Conservation (phyloP, 202 grass and related monocot genomes). For the Bolboschoenoplectus hybrid region DNA sequence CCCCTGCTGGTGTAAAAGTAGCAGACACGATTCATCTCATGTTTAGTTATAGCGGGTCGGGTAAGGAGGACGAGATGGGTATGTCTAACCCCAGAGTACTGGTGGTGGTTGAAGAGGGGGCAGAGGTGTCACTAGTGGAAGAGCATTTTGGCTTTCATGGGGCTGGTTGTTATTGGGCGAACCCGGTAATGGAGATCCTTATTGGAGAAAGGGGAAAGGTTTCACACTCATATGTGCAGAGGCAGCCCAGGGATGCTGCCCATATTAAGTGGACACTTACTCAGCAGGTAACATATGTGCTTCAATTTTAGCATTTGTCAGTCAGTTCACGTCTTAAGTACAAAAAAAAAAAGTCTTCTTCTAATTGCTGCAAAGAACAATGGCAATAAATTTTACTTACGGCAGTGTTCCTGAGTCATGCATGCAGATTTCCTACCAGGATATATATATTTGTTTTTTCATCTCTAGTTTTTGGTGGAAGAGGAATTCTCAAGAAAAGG, state of each 20-base stretch:
- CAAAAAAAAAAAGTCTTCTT: not conserved
- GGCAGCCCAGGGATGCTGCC: constrained; percentile 60
- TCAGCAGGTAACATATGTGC: constrained; percentile 50
- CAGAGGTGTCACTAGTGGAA: constrained; percentile 74
- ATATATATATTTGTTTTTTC: not conserved
- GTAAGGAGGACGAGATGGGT: constrained; percentile 44
- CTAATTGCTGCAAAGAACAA: not conserved
- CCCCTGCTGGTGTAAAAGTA: constrained; percentile 51
- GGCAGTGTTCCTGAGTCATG: not conserved
- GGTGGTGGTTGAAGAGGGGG: constrained; percentile 72
- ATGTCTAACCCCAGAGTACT: constrained; percentile 93
- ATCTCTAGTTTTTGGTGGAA: constrained; percentile 10
- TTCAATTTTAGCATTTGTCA: not conserved
- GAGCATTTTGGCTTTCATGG: constrained; percentile 63
- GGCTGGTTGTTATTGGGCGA: constrained; percentile 81
- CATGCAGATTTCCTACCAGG: not conserved
- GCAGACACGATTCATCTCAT: constrained; percentile 64
- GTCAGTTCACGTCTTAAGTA: not conserved
- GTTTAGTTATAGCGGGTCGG: constrained; percentile 51
- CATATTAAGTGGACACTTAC: constrained; percentile 93
- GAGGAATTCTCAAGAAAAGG: not conserved
- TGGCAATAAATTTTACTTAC: not conserved
- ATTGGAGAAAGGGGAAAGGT: constrained; percentile 63
- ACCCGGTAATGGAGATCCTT: constrained; percentile 81
- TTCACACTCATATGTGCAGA: constrained; percentile 82